Evolutionary conservation across 2,329 filamentous ascomycete species (phyloP), one percentile per base, ranked within the genome.

Genomic region (Sclerotinia trifoliorum): DNA sequence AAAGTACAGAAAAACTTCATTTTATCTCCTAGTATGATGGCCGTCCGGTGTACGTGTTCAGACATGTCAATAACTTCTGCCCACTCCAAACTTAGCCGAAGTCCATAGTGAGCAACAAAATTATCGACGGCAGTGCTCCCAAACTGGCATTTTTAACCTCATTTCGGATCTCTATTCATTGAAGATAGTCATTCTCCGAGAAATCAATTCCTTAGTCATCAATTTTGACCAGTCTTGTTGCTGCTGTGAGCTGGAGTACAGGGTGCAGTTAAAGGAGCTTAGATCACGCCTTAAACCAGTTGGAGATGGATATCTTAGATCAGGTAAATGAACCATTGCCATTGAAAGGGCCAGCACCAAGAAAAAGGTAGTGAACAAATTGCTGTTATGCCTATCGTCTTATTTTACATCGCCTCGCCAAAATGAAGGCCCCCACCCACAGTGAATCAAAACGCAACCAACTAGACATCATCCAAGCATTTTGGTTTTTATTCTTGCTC

Each of bases 391-490:
- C 83, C 85, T 2, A 74, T 85, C 26, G 61, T 78, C 10, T 71
- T 85, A 0, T 84, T 88, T 70, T 76, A 81, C 29, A 39, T 83
- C 0, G 77, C 80, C 3, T 88, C 85, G 85, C 85, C 86, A 2
- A 76, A 72, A 76, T 39, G 39, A 5, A 80, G 0, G 71, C 74
- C 21, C 21, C 69, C 79, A 5, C 75, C 56, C 29, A 29, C 2
- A 78, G 77, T 39, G 78, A 80, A 46, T 75, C 79, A 4, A 85
- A 83, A 82, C 81, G 76, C 42, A 58, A 70, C 55, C 79, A 84
- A 56, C 78, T 88, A 51, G 86, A 88, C 71, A 80, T 83, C 65
- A 54, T 84, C 5, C 85, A 86, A 15, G 84, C 84, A 0, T 70
- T 83, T 83, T n/a, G 78, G 35, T 39, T 88, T 29, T 77, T 86